Evolutionary conservation across 352 stramenopile species (phyloP), one percentile per base, ranked within the genome.

Genomic region (Phytopythium cucurbitacearum): DNA sequence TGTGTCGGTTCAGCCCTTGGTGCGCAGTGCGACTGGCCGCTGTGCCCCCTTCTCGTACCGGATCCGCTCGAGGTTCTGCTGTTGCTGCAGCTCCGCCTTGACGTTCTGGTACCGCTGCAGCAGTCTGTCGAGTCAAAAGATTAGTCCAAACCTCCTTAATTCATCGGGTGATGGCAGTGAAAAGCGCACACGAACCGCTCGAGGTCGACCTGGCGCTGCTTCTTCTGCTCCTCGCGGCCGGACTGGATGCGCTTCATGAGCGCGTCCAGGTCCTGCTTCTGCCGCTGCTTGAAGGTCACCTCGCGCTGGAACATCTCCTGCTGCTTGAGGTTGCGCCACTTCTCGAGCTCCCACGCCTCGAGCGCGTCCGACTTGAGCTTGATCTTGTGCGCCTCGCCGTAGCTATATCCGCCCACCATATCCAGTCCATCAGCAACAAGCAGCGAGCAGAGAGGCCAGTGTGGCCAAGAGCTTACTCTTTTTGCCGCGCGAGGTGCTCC

Each of bases 41-140:
- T 89, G 78, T 34, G 69, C 62, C 32, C 80, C 91, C 60, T 91
- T 93, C 48, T 95, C 85, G 38, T 89, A 71, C 7, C 81, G 76
- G 40, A 97, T 97, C 45, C 89, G 68, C 71, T 98, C 93, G 16
- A 98, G 63, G 47, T 96, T 98, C 56, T 98, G 94, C 67, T 97
- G 89, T 42, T 92, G 85, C 57, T 98, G 89, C 5, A 98, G 69
- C 69, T 98, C 93, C 11, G 80, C 85, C 53, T 98, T 98, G 50
- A 98, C 89, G 67, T 98, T 98, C 56, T 98, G 88, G 65, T 98
- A 98, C 37, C 91, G 65, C 65, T 98, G 91, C 48, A 97, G 67
- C 7, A 98, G 56, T 48, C 85, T 89, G 40, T 15, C 52, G 21
- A 39, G 21, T 51, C 13, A 0, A 55, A 37, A 39, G 9, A 48